phyloP scores from a whole-genome alignment of 108 stramenopile genomes.

The Aurantiochytrium sp. region DNA sequence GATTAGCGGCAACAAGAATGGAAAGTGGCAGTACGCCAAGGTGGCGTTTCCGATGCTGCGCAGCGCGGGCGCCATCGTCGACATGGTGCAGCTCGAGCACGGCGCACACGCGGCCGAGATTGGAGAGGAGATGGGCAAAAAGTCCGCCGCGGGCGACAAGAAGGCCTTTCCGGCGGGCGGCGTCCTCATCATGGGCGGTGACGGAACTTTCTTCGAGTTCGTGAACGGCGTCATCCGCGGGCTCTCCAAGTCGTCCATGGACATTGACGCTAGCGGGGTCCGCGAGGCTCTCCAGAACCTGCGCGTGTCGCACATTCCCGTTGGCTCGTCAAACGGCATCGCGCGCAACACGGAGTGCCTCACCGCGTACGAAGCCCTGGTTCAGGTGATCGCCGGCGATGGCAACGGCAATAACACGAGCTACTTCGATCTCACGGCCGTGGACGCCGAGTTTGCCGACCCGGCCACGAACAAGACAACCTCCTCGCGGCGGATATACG shows the following conservation, averaged over 20 bases:
- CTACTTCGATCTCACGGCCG: background rate
- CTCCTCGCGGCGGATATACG: background rate
- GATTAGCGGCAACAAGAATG: conserved; percentile 12
- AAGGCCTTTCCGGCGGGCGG: background rate
- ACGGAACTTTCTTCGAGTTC: background rate
- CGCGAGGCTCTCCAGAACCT: background rate
- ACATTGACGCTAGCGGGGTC: background rate
- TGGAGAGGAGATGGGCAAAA: background rate
- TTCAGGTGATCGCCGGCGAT: background rate
- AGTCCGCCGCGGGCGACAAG: background rate
- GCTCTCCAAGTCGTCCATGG: background rate
- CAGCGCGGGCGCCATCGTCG: background rate
- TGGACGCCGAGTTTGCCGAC: background rate
- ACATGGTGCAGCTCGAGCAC: background rate
- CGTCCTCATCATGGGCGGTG: background rate
- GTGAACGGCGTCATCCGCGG: background rate
- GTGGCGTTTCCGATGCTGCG: background rate
- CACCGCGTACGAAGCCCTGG: background rate
- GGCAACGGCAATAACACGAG: background rate
- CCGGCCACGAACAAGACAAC: background rate
- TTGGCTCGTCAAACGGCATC: conserved; percentile 1
- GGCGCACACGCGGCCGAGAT: background rate
- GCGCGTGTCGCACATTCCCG: background rate
- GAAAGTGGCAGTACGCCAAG: background rate
- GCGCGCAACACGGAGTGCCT: background rate